Base-by-base conservation (phyloP, 495 filamentous ascomycete species). In the Pyrenula aspistea region DNA sequence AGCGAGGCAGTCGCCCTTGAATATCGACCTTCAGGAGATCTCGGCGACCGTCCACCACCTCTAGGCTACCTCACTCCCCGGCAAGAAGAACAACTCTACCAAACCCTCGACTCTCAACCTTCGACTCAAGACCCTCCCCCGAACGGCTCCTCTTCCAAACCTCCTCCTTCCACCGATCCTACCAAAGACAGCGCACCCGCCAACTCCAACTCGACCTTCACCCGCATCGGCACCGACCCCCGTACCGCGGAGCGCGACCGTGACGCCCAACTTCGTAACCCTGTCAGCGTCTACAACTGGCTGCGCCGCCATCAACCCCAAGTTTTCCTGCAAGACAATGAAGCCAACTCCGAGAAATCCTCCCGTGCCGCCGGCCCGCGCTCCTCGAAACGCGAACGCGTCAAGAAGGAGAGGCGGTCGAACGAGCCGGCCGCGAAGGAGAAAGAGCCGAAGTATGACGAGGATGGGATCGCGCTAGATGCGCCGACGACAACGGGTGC, bases 251-350 rank as follows among this genome's bases (percentile, higher is more conserved):
- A 42, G 15, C 31, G 31, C 31, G 78, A 78, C 57, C 66, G 71
- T 15, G 86, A 91, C 55, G 76, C 82, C 47, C 75, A 79, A 19
- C 69, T 89, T 2, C 80, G 82, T 24, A 96, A 95, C 62, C 89
- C 87, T 0, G 83, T 87, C 42, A 89, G 85, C 23, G 88, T 94
- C 1, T 89, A 91, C 72, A 93, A 92, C 67, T 96, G 91, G 91
- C 73, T 96, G 22, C 81, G 88, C 31, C 82, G 83, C 57, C 81
- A 94, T 63, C 86, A 89, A 56, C 90, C 90, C 0, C 82, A 90
- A 57, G 85, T 86, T 21, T 93, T 91, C 71, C 71, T 94, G 0
- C 87, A 92, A 65, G 88, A 91, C 61, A 84, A 84, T 55, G 89
- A 92, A 65, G 69, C 71, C 25, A 72, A 68, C 22, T 81, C 82